These are phyloP conservation scores for Blastomyces gilchristii DNA, from an alignment of 2,329 filamentous ascomycete genomes.

Conservation along the genomic window DNA sequence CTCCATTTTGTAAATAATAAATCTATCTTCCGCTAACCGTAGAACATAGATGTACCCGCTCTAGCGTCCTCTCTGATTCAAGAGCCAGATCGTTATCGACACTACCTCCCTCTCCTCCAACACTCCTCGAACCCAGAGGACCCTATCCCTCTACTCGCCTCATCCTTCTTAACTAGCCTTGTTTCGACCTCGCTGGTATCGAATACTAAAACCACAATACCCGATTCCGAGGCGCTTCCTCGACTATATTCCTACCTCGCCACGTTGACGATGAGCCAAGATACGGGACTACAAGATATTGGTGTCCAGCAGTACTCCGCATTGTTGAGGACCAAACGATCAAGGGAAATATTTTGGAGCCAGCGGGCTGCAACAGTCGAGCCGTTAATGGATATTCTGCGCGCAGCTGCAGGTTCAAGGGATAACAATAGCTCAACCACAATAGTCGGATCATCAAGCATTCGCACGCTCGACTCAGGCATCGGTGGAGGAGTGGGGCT, in stretches of 20 bases:
- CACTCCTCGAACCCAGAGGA: conserved; percentile 77
- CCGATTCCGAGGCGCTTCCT: conserved; percentile 67
- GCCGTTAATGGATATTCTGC: conserved; percentile 72
- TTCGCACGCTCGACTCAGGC: conserved; percentile 54
- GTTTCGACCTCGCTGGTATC: conserved; percentile 55
- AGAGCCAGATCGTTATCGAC: conserved; percentile 59
- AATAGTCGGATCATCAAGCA: conserved; percentile 43
- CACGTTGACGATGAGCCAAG: conserved; percentile 68
- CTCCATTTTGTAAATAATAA: neutral
- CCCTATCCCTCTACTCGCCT: conserved; percentile 78
- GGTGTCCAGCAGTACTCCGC: conserved; percentile 85
- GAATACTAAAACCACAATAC: conserved; percentile 48
- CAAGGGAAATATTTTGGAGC: conserved; percentile 80
- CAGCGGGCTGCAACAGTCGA: conserved; percentile 74
- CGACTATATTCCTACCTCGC: conserved; percentile 79
- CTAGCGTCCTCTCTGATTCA: conserved; percentile 67
- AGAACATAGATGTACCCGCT: conserved; percentile 58
- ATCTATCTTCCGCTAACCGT: neutral
- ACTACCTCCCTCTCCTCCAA: conserved; percentile 74
- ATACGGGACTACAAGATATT: conserved; percentile 88
- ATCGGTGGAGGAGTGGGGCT: conserved; percentile 70
- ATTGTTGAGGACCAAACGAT: conserved; percentile 62
- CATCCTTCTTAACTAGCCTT: conserved; percentile 72
- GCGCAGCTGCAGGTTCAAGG: conserved; percentile 61
- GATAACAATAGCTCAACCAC: conserved; percentile 56